A percentile compares a stretch with the other conserved stretches of the same genome.
These are phyloP conservation scores for Claviceps citrina DNA, from an alignment of 2,329 filamentous ascomycete species.

Conservation along the genomic window DNA sequence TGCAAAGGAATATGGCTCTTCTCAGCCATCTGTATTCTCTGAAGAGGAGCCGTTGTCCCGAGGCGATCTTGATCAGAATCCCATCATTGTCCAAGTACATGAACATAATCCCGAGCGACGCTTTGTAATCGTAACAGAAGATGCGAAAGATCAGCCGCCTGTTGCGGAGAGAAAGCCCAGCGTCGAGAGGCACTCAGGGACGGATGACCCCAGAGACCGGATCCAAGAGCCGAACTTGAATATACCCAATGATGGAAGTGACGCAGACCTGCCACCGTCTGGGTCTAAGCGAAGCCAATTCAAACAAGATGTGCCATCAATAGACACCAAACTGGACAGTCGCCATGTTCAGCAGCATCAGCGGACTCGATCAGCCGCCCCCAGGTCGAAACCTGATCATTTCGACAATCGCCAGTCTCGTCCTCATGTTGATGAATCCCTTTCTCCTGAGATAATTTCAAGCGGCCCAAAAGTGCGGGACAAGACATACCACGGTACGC, in stretches of 20 bases:
- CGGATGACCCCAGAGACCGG: background rate
- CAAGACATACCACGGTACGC: constrained; percentile 22
- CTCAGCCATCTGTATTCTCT: constrained; percentile 12
- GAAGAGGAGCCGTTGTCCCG: constrained; percentile 44
- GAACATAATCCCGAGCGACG: constrained; percentile 47
- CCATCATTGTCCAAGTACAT: constrained; percentile 48
- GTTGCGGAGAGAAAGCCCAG: background rate
- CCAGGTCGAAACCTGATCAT: constrained; percentile 18
- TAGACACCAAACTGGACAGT: constrained; percentile 26
- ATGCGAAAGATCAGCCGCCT: constrained; percentile 6
- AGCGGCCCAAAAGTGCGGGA: constrained; percentile 27
- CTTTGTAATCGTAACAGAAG: constrained; percentile 41
- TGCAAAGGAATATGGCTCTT: constrained; percentile 40
- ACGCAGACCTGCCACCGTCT: constrained; percentile 7
- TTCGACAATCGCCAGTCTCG: constrained; percentile 17
- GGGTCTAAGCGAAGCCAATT: constrained; percentile 16
- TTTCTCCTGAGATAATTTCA: constrained; percentile 29
- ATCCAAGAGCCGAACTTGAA: background rate
- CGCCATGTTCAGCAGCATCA: constrained; percentile 16
- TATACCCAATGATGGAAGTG: background rate
- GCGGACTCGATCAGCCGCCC: constrained; percentile 22
- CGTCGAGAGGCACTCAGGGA: background rate
- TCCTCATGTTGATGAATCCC: constrained; percentile 18
- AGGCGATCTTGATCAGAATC: constrained; percentile 53
- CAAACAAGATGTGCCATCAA: constrained; percentile 26